Evolutionary conservation across 352 stramenopile species (phyloP).

Genomic region (Phytophthora colocasiae): DNA sequence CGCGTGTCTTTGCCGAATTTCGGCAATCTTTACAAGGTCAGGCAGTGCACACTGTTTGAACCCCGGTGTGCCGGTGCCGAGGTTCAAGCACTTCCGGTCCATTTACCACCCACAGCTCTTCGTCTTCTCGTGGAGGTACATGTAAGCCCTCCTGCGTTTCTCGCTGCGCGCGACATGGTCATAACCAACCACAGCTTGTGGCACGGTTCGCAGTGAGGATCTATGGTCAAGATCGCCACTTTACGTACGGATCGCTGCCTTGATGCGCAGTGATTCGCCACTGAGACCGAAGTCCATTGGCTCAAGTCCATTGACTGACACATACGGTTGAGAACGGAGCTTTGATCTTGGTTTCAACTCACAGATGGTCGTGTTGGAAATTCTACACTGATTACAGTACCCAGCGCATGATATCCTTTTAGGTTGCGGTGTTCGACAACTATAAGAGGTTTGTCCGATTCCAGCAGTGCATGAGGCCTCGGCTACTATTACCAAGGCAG

Average conservation of each 20-base stretch:
- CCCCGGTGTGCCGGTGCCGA: neutral
- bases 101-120: slow-evolving; percentile 6
- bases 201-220: neutral
- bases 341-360: slow-evolving; percentile 16
- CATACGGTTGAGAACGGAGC: slow-evolving; percentile 19
- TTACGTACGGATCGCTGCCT: slow-evolving; percentile 2
- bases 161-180: neutral
- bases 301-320: slow-evolving; percentile 1
- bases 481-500: no score
- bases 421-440: no score
- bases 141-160: slow-evolving; percentile 26
- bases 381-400: slow-evolving; percentile 3
- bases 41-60: slow-evolving; percentile 6
- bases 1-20: slow-evolving; percentile 24
- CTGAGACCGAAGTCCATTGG: slow-evolving; percentile 11
- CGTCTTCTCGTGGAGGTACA: slow-evolving; percentile 16
- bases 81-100: slow-evolving; percentile 11
- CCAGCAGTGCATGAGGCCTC: no score
- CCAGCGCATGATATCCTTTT: no score
- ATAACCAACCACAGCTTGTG: neutral
- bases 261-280: neutral
- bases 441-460: no score
- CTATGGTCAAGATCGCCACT: neutral
- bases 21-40: slow-evolving; percentile 7
- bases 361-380: slow-evolving; percentile 20